A percentile compares a stretch with the other conserved stretches of the same genome.
phyloP scores from a whole-genome alignment of 331 rosid species.

The Saraca asoca region DNA sequence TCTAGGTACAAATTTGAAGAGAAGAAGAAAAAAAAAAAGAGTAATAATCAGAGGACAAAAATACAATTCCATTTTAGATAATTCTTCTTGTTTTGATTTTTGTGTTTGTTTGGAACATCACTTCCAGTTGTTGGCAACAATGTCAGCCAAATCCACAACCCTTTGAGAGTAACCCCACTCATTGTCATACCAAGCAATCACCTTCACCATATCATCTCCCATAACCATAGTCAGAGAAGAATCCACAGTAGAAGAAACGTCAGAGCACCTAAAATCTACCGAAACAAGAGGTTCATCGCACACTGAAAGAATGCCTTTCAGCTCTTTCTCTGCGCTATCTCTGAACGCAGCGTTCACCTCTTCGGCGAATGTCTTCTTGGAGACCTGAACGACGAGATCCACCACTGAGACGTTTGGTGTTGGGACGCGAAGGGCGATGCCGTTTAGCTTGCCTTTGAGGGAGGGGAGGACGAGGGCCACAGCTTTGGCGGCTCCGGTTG shows the following conservation, averaged over 20 bases:
- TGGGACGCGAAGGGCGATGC: conserved; percentile 95
- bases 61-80: conserved; percentile 20
- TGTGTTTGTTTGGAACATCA: conserved; percentile 41
- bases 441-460: conserved; percentile 92
- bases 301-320: conserved; percentile 73
- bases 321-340: conserved; percentile 81
- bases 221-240: conserved; percentile 94
- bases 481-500: conserved; percentile 98
- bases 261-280: conserved; percentile 87
- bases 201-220: conserved; percentile 99
- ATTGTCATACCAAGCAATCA: conserved; percentile 97
- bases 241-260: conserved; percentile 90
- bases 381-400: conserved; percentile 91
- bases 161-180: conserved; percentile 99
- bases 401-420: conserved; percentile 96
- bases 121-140: conserved; percentile 94
- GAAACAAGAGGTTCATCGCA: conserved; percentile 98
- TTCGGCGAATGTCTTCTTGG: conserved; percentile 90
- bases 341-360: conserved; percentile 96
- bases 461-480: conserved; percentile 91
- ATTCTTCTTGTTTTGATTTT: neutral
- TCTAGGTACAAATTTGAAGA: conserved; percentile 40
- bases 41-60: conserved; percentile 28
- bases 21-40: conserved; percentile 32
- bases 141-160: conserved; percentile 96